Conservation (phyloP, 768 basidiomycete species). For the Brasilioporus rufonigricans region DNA sequence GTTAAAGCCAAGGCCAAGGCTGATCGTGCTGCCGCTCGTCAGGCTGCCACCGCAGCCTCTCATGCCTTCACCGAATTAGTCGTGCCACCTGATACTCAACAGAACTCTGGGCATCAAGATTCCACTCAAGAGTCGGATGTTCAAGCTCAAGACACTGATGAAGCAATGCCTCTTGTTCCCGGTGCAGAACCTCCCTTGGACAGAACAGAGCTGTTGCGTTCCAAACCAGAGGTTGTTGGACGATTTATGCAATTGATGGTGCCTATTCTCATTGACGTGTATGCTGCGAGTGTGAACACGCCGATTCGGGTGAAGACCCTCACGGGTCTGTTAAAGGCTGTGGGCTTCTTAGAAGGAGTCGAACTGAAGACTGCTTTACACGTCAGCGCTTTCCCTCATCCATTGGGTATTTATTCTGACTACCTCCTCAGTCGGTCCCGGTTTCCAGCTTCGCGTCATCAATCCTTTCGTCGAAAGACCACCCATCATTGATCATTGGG, state of each 20-base stretch:
- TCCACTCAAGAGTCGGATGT: slow-evolving; percentile 32
- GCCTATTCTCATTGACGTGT: slow-evolving; percentile 96
- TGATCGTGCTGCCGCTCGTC: slow-evolving; percentile 69
- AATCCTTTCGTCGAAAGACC: slow-evolving; percentile 90
- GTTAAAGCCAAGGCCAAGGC: slow-evolving; percentile 82
- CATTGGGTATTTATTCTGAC: slow-evolving; percentile 3
- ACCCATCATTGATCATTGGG: slow-evolving; percentile 79
- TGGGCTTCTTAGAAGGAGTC: slow-evolving; percentile 81
- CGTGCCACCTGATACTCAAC: slow-evolving; percentile 20
- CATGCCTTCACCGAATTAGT: slow-evolving; percentile 30
- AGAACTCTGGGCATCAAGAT: slow-evolving; percentile 19
- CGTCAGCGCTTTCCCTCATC: slow-evolving; percentile 45
- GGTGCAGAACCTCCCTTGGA: slow-evolving; percentile 41
- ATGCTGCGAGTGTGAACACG: slow-evolving; percentile 92
- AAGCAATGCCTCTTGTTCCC: slow-evolving; percentile 33
- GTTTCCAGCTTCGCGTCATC: slow-evolving; percentile 94
- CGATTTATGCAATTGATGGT: slow-evolving; percentile 87
- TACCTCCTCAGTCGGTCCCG: slow-evolving; percentile 70
- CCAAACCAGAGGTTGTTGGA: slow-evolving; percentile 70
- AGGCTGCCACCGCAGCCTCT: slow-evolving; percentile 37
- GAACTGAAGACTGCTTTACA: slow-evolving; percentile 74
- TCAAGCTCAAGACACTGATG: slow-evolving; percentile 43
- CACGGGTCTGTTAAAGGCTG: slow-evolving; percentile 84
- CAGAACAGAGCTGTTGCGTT: slow-evolving; percentile 73
- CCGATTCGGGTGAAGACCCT: slow-evolving; percentile 88